Evolutionary conservation across 352 stramenopile genomes (phyloP).

Genomic region (Aphanomyces invadans): DNA sequence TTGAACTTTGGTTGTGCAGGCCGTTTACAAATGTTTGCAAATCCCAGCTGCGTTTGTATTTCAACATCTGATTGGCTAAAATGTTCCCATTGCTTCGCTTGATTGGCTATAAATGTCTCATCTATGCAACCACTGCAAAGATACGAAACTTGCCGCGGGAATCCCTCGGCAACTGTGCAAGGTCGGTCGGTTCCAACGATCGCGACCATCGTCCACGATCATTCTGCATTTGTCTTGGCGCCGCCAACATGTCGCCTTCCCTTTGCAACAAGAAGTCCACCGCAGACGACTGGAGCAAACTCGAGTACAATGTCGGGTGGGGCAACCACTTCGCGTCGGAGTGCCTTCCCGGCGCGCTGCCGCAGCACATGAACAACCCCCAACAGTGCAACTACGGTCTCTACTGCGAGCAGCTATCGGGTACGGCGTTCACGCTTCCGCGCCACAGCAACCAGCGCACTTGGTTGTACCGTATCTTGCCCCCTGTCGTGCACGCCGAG

Average conservation of each 20-base stretch:
- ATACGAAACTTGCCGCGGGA: background rate
- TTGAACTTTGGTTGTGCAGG: background rate
- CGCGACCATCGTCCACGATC: too few species aligned
- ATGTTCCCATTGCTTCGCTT: background rate
- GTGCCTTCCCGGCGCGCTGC: conserved; percentile 81
- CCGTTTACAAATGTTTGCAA: conserved; percentile 16
- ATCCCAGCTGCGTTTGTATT: background rate
- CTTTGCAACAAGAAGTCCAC: background rate
- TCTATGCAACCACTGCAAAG: conserved; percentile 2
- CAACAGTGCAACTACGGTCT: conserved; percentile 87
- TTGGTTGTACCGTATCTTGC: conserved; percentile 92
- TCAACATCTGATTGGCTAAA: background rate
- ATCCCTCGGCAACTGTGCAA: background rate
- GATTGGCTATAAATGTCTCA: background rate
- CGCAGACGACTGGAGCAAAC: conserved; percentile 37
- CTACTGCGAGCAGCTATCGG: conserved; percentile 93
- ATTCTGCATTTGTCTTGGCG: background rate
- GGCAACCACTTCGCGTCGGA: conserved; percentile 92
- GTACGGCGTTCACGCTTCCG: conserved; percentile 93
- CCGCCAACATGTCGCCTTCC: background rate
- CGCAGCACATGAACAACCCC: conserved; percentile 91
- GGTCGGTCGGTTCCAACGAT: too few species aligned
- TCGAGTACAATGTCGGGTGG: conserved; percentile 87
- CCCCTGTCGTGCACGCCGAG: conserved; percentile 71
- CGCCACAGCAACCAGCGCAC: conserved; percentile 80